Base-by-base conservation (phyloP, 176 grass and related monocot species). In the Triticum turgidum region DNA sequence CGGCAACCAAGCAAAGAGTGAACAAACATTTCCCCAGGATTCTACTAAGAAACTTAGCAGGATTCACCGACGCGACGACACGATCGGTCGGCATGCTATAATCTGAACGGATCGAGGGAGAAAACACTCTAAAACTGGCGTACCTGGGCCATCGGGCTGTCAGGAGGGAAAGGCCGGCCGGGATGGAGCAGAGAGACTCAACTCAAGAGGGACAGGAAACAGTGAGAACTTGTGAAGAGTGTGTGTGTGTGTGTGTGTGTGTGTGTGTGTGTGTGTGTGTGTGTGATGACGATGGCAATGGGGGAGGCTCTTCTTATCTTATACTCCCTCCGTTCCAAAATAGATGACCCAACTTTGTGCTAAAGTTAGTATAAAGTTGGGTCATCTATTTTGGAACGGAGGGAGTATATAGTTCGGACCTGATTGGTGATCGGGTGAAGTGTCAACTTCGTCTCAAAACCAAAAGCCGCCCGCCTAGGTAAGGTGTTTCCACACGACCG, bases 141-240 rank as follows among this genome's bases (percentile, higher is more conserved):
- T 87, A 94, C 92, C 86, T 89, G 89, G 32, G 87, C 89, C 92
- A 94, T 94, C 68, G 82, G 42, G 49, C 29, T 30, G 29, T 30
- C 49, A 52, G 49, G 49, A 17, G 49, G 5, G 4, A 62, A 62
- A 6, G 9, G 59, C 12, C 8, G 18, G 7, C 22, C n/a, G 69
- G 80, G n/a, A 30, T 30, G 29, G 29, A 30, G 29, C 29, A 30
- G 29, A n/a, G 11, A 66, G 35, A 24, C 34, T 83, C 45, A 49
- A 42, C 20, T 70, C 25, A 33, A 56, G 9, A 69, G 77, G 24
- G 73, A 25, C 54, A 22, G 13, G 78, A 47, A 3, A 5, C 30
- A 15, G 38, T 22, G 64, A 27, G 25, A 80, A 56, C n/a, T 10
- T 51, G 71, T 47, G 59, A 83, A 73, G 61, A 22, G 42, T 22